Base-by-base conservation (phyloP, 805 yeast species). In the Yamadazyma insecticola region DNA sequence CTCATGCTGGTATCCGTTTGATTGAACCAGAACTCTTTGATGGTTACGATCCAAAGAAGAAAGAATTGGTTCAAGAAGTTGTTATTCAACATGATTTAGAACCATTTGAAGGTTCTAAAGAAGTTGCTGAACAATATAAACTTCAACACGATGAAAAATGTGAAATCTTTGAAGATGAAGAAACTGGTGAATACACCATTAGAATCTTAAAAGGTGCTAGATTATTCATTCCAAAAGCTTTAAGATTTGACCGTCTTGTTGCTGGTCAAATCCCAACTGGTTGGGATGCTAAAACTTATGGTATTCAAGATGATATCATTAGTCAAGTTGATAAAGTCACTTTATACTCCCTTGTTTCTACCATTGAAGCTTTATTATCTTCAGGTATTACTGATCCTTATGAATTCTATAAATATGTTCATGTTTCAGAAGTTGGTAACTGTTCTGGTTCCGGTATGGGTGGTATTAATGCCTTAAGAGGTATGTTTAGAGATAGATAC, bases 401-500 rank as follows among this genome's bases (percentile, higher is more conserved):
- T 60, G 99, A 92, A 70, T 87, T 94, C 74, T 92, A 92, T 75
- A 81, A 90, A 68, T 94, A 92, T 59, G 95, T 94, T 30, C 99
- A 92, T 62, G 95, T 92, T 36, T 88, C 97, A 28, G 97, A 92
- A 67, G 88, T 92, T 48, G 99, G 98, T 71, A 94, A 90, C 76
- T 89, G 97, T 75, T 83, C 96, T 29, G 99, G 99, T 71, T 88
- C 97, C 35, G 99, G 99, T 78, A 90, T 92, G 95, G 99, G 99
- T 67, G 99, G 99, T 81, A 94, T 90, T 51, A 60, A 83, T 48
- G 98, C 99, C 32, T 68, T 92, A 55, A 85, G 94, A 62, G 97
- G 96, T 50, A 92, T 92, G 97, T 92, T 88, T 74, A 88, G 76
- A 64, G 96, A 90, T 56, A 81, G 99, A 69, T 92, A 74, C 70